Base-by-base conservation (phyloP, 2,329 filamentous ascomycete species). In the Mollisia scopiformis region DNA sequence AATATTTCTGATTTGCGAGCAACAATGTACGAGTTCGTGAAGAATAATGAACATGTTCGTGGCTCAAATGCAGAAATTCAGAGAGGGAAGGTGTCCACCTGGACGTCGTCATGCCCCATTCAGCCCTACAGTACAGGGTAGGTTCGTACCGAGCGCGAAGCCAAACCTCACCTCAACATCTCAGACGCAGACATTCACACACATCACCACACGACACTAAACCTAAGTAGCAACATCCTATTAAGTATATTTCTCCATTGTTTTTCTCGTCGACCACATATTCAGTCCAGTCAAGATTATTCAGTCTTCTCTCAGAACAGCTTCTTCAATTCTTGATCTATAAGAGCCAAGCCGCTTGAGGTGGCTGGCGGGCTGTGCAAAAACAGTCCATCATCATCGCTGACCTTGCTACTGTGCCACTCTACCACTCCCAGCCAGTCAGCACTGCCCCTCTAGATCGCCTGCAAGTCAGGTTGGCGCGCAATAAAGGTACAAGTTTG, bases 371-470 rank as follows among this genome's bases (percentile, higher is more conserved):
- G 30, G 59, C 59, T 31, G 55, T 50, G 50, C 62, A 47, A n/a
- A n/a, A n/a, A n/a, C n/a, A n/a, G 19, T 46, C 47, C 55, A 35
- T 27, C 39, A 28, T 30, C 55, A 51, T 13, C 39, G 16, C 23
- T 13, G 16, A 43, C 30, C 55, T 25, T 53, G 19, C 54, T 49
- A 61, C 52, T 39, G 37, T 23, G n/a, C 28, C 39, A 30, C 47
- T n/a, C 39, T 27, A 30, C 28, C 49, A n/a, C 19, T 35, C 37
- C 41, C 7, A 46, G 47, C 54, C 54, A 57, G 33, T 58, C 59
- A 62, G 60, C 59, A 63, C 61, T 61, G 61, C 58, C 61, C 58
- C 58, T 58, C 43, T 51, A 55, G 27, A 27, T 52, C 47, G 43
- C 55, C 55, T 58, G 50, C 43, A n/a, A 56, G 52, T 52, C 52